Evolutionary conservation across 2,329 filamentous ascomycete species (phyloP).

Genomic region (Nemania sp.): DNA sequence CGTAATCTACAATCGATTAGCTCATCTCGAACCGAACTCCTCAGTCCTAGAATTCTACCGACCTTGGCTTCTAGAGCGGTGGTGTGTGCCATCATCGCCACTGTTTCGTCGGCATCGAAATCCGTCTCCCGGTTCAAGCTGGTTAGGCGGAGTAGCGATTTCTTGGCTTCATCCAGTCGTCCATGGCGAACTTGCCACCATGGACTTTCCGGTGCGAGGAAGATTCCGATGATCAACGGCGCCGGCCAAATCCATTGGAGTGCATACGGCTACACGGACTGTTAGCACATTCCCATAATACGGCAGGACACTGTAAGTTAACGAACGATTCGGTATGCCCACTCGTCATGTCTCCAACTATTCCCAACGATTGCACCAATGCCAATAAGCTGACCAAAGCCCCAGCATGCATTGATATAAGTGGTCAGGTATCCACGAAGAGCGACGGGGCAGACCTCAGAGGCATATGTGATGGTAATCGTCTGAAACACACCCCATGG

Average conservation of each 20-base stretch:
- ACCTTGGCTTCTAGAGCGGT: conserved; percentile 78
- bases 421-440: conserved; percentile 76
- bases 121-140: conserved; percentile 72
- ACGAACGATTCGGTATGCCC: conserved; percentile 68
- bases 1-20: conserved; percentile 66
- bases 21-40: neutral
- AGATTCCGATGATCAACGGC: conserved; percentile 73
- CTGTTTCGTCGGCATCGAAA: conserved; percentile 84
- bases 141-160: conserved; percentile 73
- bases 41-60: neutral
- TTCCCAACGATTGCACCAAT: conserved; percentile 79
- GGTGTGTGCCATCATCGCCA: conserved; percentile 94
- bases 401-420: conserved; percentile 83
- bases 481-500: conserved; percentile 72
- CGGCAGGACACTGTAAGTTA: neutral
- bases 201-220: conserved; percentile 76
- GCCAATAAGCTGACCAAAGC: conserved; percentile 78
- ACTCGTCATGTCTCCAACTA: conserved; percentile 73
- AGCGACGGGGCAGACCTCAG: conserved; percentile 78
- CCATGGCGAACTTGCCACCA: conserved; percentile 82
- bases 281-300: conserved; percentile 27
- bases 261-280: conserved; percentile 65
- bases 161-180: conserved; percentile 73
- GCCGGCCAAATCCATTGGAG: conserved; percentile 84
- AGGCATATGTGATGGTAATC: conserved; percentile 73